phyloP scores from a whole-genome alignment of 139 green algal species.

The Dunaliella sp. region DNA sequence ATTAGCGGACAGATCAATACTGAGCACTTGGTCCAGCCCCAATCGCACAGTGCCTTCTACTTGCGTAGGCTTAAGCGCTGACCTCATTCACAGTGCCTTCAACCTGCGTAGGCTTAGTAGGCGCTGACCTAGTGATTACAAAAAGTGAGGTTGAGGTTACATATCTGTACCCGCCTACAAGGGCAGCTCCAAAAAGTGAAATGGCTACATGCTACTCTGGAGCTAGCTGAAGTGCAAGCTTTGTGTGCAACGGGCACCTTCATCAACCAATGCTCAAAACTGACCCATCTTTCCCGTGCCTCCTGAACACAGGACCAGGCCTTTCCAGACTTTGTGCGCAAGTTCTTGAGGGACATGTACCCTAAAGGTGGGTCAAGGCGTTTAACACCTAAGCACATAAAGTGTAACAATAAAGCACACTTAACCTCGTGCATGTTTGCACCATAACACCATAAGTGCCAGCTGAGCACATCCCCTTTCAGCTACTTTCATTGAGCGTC shows the following conservation, averaged over 20 bases:
- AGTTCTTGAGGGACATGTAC: slow-evolving; percentile 69
- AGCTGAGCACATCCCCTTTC: neutral
- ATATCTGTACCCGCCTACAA: neutral
- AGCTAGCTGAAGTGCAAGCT: neutral
- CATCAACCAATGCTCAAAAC: neutral
- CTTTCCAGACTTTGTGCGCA: slow-evolving; percentile 69
- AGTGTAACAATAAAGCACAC: neutral
- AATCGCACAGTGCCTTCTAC: too few relatives aligned
- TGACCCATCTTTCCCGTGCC: neutral
- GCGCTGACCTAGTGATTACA: neutral
- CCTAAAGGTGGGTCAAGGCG: slow-evolving; percentile 47
- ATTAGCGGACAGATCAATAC: too few relatives aligned
- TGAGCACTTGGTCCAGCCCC: too few relatives aligned
- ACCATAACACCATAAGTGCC: neutral
- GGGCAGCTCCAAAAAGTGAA: neutral
- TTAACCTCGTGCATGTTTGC: neutral
- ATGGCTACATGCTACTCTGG: neutral
- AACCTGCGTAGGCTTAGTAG: too few relatives aligned
- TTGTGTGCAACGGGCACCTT: neutral
- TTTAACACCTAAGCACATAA: neutral
- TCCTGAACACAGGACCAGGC: slow-evolving; percentile 14
- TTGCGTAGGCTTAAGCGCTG: too few relatives aligned
- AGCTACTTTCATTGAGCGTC: too few relatives aligned
- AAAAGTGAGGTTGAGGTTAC: neutral
- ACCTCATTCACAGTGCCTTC: too few relatives aligned